Evolutionary conservation across 2,329 filamentous ascomycete genomes (phyloP).

Genomic region (Scortechinia acanthostroma): DNA sequence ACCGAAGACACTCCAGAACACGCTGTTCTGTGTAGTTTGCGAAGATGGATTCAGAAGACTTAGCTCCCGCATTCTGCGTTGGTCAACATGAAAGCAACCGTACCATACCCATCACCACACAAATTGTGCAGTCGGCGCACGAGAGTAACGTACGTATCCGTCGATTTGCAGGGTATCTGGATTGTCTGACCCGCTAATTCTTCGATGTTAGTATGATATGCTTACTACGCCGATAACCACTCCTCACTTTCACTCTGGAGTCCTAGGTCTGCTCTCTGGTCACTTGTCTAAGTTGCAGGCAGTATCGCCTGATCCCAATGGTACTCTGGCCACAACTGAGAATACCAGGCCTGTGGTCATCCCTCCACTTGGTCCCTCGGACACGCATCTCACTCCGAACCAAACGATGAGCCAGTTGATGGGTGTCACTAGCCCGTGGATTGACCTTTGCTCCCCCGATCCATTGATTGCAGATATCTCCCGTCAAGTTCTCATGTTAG

Average conservation of each 20-base stretch:
- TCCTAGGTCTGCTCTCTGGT: slow-evolving; percentile 40
- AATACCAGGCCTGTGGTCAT: slow-evolving; percentile 37
- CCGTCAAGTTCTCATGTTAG: slow-evolving; percentile 80
- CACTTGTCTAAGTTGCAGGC: slow-evolving; percentile 34
- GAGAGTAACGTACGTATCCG: slow-evolving; percentile 40
- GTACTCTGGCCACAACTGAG: slow-evolving; percentile 25
- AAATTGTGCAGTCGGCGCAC: slow-evolving; percentile 43
- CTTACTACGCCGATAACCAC: slow-evolving; percentile 56
- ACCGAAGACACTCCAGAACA: slow-evolving; percentile 19
- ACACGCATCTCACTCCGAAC: slow-evolving; percentile 68
- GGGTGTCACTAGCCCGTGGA: slow-evolving; percentile 81
- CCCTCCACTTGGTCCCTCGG: slow-evolving; percentile 69
- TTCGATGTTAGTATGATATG: slow-evolving; percentile 65
- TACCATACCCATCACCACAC: slow-evolving; percentile 48
- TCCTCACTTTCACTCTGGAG: slow-evolving; percentile 47
- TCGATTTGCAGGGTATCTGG: slow-evolving; percentile 7
- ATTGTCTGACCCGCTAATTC: too few relatives aligned
- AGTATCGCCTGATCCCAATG: slow-evolving; percentile 18
- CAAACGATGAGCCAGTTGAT: slow-evolving; percentile 67
- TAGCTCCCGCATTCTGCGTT: slow-evolving; percentile 52
- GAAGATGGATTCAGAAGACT: slow-evolving; percentile 34
- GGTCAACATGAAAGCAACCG: slow-evolving; percentile 68
- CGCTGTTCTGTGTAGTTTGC: too few relatives aligned
- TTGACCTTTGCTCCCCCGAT: slow-evolving; percentile 78
- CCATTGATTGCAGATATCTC: slow-evolving; percentile 80